Conservation (phyloP, 345 rosid genomes). For the Balakata baccata region DNA sequence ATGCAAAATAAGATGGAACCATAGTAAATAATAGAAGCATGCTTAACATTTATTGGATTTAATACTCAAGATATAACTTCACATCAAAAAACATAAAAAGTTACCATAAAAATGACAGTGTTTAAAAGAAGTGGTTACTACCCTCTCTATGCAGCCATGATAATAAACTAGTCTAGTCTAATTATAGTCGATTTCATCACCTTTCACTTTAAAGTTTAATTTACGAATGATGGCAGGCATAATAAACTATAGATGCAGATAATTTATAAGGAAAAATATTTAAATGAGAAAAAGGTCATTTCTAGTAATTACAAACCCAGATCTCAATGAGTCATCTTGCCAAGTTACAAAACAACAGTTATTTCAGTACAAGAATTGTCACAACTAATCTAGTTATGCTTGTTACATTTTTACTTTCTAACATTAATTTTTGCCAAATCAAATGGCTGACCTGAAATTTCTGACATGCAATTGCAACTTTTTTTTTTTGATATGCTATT, state of each 20-base stretch:
- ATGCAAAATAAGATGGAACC: not conserved
- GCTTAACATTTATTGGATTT: not conserved
- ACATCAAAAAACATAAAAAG: too few relatives aligned
- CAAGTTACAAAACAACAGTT: too few relatives aligned
- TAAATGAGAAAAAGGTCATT: slow-evolving; percentile 16
- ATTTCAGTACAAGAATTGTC: too few relatives aligned
- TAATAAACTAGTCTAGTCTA: not conserved
- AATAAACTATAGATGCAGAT: not conserved
- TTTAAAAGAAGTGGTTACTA: not conserved
- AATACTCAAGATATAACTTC: too few relatives aligned
- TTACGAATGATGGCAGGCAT: not conserved
- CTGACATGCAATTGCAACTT: not conserved
- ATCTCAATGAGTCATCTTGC: too few relatives aligned
- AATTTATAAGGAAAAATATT: not conserved
- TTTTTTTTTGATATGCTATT: too few relatives aligned
- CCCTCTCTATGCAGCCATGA: slow-evolving; percentile 9
- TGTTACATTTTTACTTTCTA: too few relatives aligned
- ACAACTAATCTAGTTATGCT: too few relatives aligned
- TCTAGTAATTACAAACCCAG: not conserved
- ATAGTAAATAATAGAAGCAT: not conserved
- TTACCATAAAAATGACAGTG: too few relatives aligned
- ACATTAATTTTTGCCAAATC: too few relatives aligned
- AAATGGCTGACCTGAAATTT: not conserved
- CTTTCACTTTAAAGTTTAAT: not conserved
- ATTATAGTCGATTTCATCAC: not conserved